Evolutionary conservation across 2,329 filamentous ascomycete genomes (phyloP).

Genomic region (Talaromyces sp.): DNA sequence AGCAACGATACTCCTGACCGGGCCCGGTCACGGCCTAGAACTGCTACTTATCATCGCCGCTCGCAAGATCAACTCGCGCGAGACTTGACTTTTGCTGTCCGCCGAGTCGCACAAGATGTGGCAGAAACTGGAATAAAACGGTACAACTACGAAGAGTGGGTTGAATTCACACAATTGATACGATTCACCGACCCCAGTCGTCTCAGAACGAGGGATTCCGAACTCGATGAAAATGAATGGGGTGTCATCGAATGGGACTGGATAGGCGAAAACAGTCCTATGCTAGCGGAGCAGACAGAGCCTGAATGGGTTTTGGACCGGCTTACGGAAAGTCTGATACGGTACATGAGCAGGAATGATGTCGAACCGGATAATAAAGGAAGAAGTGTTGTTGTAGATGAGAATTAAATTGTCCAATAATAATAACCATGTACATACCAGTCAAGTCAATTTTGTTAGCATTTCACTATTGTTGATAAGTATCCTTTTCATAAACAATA

Average conservation of each 20-base stretch:
- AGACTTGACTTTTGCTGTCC: conserved; percentile 65
- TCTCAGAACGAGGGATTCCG: conserved; percentile 24
- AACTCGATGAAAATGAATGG: conserved; percentile 50
- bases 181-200: conserved; percentile 43
- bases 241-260: conserved; percentile 65
- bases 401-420: neutral
- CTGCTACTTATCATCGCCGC: conserved; percentile 41
- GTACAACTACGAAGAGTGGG: conserved; percentile 83
- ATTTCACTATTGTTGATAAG: neutral
- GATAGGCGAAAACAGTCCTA: conserved; percentile 64
- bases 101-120: conserved; percentile 59
- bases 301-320: conserved; percentile 63
- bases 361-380: neutral
- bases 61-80: conserved; percentile 56
- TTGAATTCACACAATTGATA: conserved; percentile 73
- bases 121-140: conserved; percentile 53
- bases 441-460: neutral
- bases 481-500: neutral
- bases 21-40: conserved; percentile 16
- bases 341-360: conserved; percentile 31
- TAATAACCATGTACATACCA: neutral
- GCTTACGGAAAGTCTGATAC: conserved; percentile 58
- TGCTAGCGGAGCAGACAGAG: conserved; percentile 59
- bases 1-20: neutral
- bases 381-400: neutral